These are phyloP conservation scores for Metschnikowia aberdeeniae DNA, from an alignment of 805 yeast genomes.

Conservation along the genomic window DNA sequence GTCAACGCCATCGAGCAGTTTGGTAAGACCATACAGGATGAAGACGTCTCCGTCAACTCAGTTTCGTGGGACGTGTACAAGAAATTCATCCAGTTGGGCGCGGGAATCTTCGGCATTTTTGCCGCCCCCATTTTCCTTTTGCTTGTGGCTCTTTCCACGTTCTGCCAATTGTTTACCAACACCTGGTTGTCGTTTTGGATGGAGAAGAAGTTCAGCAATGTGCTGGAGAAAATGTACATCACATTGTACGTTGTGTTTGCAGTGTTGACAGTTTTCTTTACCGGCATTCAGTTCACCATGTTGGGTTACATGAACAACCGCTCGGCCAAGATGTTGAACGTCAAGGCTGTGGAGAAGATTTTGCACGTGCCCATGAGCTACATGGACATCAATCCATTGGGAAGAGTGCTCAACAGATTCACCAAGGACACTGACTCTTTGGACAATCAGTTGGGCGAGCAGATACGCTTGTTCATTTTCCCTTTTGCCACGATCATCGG, in stretches of 20 bases:
- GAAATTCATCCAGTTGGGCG: constrained; percentile 34
- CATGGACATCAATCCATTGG: constrained; percentile 42
- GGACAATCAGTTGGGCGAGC: constrained; percentile 44
- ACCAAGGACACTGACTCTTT: constrained; percentile 45
- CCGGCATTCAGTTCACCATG: constrained; percentile 38
- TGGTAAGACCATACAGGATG: constrained; percentile 34
- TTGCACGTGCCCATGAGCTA: constrained; percentile 42
- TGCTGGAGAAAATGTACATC: constrained; percentile 31
- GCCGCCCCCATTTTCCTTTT: constrained; percentile 33
- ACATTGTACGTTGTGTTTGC: constrained; percentile 34
- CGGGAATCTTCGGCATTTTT: constrained; percentile 33
- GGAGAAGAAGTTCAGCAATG: constrained; percentile 28
- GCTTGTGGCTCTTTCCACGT: constrained; percentile 33
- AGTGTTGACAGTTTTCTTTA: constrained; percentile 34
- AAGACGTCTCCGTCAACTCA: constrained; percentile 36
- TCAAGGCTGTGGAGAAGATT: constrained; percentile 34
- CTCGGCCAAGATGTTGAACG: constrained; percentile 34
- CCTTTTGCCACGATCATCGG: constrained; percentile 35
- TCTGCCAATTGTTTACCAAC: constrained; percentile 40
- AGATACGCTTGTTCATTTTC: constrained; percentile 37
- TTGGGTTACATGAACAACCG: constrained; percentile 40
- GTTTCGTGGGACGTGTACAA: constrained; percentile 38
- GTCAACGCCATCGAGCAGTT: neutral
- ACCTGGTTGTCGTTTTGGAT: constrained; percentile 45
- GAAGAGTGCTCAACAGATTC: constrained; percentile 42